A percentile compares a stretch with the other conserved stretches of the same genome.
These are phyloP conservation scores for Axilococcus clingmanii DNA, from an alignment of 139 green algal species.

Conservation along the genomic window DNA sequence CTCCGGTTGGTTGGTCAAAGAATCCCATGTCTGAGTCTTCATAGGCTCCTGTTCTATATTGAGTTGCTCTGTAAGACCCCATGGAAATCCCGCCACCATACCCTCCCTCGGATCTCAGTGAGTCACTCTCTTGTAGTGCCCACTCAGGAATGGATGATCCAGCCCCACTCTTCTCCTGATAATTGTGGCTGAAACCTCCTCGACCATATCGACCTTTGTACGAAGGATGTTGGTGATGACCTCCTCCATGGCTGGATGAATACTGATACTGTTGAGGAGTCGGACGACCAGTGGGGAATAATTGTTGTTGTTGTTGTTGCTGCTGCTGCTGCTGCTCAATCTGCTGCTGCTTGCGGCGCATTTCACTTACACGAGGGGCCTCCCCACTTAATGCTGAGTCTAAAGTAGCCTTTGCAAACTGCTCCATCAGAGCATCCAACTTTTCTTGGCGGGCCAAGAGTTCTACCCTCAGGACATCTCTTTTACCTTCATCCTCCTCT, in stretches of 20 bases:
- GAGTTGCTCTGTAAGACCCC: no score
- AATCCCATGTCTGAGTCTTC: slow-evolving; percentile 3
- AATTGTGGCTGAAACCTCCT: not conserved
- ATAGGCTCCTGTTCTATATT: no score
- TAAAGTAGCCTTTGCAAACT: slow-evolving; percentile 21
- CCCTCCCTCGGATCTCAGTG: not conserved
- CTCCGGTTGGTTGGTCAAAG: slow-evolving; percentile 2
- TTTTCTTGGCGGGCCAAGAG: slow-evolving; percentile 14
- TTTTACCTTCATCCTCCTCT: slow-evolving; percentile 33
- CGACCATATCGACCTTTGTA: not conserved
- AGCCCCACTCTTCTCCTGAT: not conserved
- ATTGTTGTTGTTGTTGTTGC: not conserved
- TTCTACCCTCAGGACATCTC: slow-evolving; percentile 21
- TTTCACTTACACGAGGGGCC: slow-evolving; percentile 37
- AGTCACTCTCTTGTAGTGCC: slow-evolving; percentile 4
- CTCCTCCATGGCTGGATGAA: not conserved
- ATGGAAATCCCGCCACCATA: not conserved
- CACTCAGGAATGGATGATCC: slow-evolving; percentile 11
- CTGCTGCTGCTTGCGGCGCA: slow-evolving; percentile 30
- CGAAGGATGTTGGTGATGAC: not conserved
- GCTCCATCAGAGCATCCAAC: slow-evolving; percentile 26
- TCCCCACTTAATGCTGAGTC: slow-evolving; percentile 29
- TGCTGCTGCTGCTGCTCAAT: not conserved
- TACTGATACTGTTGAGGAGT: not conserved
- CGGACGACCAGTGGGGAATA: not conserved